Evolutionary conservation across 805 yeast genomes (phyloP), one percentile per base, ranked within the genome.

Genomic region (Saccharomycopsis vini): DNA sequence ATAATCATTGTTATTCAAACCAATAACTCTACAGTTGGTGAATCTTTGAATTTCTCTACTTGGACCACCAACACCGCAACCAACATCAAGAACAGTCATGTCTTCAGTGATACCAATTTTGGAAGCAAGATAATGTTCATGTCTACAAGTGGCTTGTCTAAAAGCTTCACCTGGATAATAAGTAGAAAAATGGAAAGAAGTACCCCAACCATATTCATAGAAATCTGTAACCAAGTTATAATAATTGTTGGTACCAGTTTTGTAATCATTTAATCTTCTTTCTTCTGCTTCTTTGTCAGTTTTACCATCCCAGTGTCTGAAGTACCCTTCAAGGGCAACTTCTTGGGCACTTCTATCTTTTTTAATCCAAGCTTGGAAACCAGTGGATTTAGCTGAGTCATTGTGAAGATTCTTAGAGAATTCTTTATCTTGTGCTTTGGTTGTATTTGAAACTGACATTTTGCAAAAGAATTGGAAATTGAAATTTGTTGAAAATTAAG

Each of bases 21-120:
- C 98, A 50, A 84, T 84, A 61, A 90, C 72, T 56, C 76, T 68
- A 67, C 88, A 81, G 57, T 81, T 87, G 41, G 97, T 82, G 71
- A 90, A 90, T 61, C 95, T 78, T 49, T 82, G 73, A 58, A 90
- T 90, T 69, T 92, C 96, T 65, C 97, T 82, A 19, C 95, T 97
- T 57, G 98, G 98, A 35, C 98, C 98, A 61, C 98, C 98, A 56
- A 90, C 95, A 73, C 98, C 98, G 71, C 98, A 92, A 39, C 98
- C 98, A 46, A 90, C 98, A 62, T 90, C 98, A 55, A 90, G 73
- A 15, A 90, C 98, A 59, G 80, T 79, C 86, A 83, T 84, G 55
- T 78, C 75, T 55, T 79, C 83, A 55, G 71, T 64, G 56, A 90
- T 71, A 50, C 83, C 83, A 75, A 89, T 88, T 69, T 84, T 81